Evolutionary conservation across 352 stramenopile genomes (phyloP).

Genomic region (Aphanomyces invadans): DNA sequence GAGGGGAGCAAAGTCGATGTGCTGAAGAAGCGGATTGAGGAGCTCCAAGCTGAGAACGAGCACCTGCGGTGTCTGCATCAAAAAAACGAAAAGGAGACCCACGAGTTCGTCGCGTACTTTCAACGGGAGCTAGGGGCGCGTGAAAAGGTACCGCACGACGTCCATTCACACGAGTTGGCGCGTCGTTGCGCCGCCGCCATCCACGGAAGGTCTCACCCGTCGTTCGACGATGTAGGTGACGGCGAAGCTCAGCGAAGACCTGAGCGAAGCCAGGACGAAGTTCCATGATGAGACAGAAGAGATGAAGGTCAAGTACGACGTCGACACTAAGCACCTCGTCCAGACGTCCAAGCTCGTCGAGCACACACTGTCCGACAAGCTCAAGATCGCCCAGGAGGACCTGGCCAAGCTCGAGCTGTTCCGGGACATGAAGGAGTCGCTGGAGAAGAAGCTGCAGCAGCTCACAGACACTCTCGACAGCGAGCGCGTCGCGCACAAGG

Average conservation of each 20-base stretch:
- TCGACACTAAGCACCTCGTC: slow-evolving; percentile 41
- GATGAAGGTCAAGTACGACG: slow-evolving; percentile 52
- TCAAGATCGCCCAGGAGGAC: slow-evolving; percentile 40
- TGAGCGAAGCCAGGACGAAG: slow-evolving; percentile 49
- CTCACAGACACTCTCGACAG: slow-evolving; percentile 22
- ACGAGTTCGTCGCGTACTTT: slow-evolving; percentile 93
- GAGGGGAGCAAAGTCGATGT: slow-evolving; percentile 52
- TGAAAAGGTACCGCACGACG: slow-evolving; percentile 48
- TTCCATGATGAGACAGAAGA: slow-evolving; percentile 49
- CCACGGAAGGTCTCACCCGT: slow-evolving; percentile 46
- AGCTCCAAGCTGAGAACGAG: slow-evolving; percentile 75
- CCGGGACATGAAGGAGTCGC: slow-evolving; percentile 30
- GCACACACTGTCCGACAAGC: slow-evolving; percentile 19
- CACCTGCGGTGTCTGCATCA: slow-evolving; percentile 61
- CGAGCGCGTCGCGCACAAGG: slow-evolving; percentile 22
- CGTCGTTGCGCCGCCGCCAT: too few species aligned
- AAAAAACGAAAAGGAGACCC: slow-evolving; percentile 88
- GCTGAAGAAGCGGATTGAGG: slow-evolving; percentile 48
- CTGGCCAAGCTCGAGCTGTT: slow-evolving; percentile 36
- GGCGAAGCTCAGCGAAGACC: slow-evolving; percentile 73
- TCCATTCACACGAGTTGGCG: too few species aligned
- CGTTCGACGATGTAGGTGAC: slow-evolving; percentile 37
- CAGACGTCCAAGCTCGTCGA: slow-evolving; percentile 29
- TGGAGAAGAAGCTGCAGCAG: slow-evolving; percentile 30
- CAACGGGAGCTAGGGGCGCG: slow-evolving; percentile 86